Conservation (phyloP, 2,329 filamentous ascomycete species). For the Paraphaeosphaeria minitans region DNA sequence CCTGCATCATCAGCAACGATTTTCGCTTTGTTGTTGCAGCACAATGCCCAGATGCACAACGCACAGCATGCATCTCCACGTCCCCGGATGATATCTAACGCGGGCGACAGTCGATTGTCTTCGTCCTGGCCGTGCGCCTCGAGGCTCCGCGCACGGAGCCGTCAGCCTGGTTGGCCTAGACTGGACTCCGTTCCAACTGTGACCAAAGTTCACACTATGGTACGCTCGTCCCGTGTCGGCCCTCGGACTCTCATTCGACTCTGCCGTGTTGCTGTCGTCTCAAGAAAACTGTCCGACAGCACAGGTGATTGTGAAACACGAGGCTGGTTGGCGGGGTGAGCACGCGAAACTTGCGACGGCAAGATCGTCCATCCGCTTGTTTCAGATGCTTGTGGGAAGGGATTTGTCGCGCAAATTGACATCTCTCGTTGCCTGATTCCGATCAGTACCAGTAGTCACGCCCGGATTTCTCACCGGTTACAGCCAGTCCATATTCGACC, state of each 20-base stretch:
- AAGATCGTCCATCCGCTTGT: conserved; percentile 16
- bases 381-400: conserved; percentile 23
- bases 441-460: not conserved
- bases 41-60: not conserved
- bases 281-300: conserved; percentile 23
- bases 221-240: not conserved
- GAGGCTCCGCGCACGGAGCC: conserved; percentile 9
- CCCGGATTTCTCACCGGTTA: not conserved
- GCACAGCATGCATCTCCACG: not conserved
- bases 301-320: conserved; percentile 24
- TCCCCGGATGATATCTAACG: not conserved
- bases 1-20: conserved; percentile 1
- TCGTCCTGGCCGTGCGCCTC: not conserved
- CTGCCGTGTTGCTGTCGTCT: conserved; percentile 1
- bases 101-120: not conserved
- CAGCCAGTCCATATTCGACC: not conserved
- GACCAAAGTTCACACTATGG: not conserved
- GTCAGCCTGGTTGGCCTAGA: not conserved
- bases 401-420: conserved; percentile 13
- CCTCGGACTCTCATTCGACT: conserved; percentile 11
- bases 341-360: conserved; percentile 19
- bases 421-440: conserved; percentile 1
- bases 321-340: conserved; percentile 29
- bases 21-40: not conserved
- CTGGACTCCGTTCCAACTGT: conserved; percentile 1